phyloP scores from a whole-genome alignment of 306 rosid genomes.

The Cyamopsis tetragonoloba region DNA sequence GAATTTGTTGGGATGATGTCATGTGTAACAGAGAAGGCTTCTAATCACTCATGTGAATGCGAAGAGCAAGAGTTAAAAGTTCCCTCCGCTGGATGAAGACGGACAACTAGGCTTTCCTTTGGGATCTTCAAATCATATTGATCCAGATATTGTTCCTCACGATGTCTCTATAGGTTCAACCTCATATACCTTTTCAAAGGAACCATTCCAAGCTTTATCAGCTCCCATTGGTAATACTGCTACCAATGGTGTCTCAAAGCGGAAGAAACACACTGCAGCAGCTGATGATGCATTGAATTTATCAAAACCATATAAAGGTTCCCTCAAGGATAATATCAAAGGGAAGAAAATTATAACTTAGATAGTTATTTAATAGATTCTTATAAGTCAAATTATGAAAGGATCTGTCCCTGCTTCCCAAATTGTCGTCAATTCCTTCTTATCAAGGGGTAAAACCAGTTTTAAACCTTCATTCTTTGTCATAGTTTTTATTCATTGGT shows the following conservation, averaged over 20 bases:
- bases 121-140: slow-evolving; percentile 77
- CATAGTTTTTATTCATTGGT: slow-evolving; percentile 12
- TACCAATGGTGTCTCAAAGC: slow-evolving; percentile 45
- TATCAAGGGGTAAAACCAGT: slow-evolving; percentile 34
- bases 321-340: slow-evolving; percentile 50
- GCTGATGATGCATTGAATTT: slow-evolving; percentile 49
- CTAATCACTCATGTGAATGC: slow-evolving; percentile 76
- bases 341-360: slow-evolving; percentile 60
- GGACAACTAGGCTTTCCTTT: slow-evolving; percentile 78
- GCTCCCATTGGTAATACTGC: slow-evolving; percentile 71
- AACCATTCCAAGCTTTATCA: slow-evolving; percentile 68
- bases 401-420: slow-evolving; percentile 25
- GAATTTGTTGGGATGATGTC: slow-evolving; percentile 18
- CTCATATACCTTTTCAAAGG: slow-evolving; percentile 62
- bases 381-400: slow-evolving; percentile 25
- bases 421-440: slow-evolving; percentile 30
- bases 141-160: slow-evolving; percentile 69
- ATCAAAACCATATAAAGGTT: slow-evolving; percentile 40
- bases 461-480: slow-evolving; percentile 24
- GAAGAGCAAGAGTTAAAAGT: slow-evolving; percentile 94
- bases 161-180: slow-evolving; percentile 66
- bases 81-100: slow-evolving; percentile 92
- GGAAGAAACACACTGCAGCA: slow-evolving; percentile 53
- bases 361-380: slow-evolving; percentile 25
- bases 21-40: slow-evolving; percentile 69